phyloP scores from a whole-genome alignment of 164 flowering plant genomes.

The Magnolia changhungtana region DNA sequence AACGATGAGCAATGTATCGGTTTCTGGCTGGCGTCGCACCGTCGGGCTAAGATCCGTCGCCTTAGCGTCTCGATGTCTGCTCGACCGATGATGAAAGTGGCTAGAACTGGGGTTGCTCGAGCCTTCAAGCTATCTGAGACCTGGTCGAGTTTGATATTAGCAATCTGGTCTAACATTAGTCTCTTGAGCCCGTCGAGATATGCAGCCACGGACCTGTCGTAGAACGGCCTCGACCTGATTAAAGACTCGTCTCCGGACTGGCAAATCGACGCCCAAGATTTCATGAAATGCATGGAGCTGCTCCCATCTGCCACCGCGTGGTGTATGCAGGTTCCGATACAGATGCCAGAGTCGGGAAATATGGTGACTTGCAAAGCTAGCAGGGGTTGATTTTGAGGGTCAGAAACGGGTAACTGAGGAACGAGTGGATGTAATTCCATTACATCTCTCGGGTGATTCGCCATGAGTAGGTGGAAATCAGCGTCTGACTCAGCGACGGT shows the following conservation, averaged over 20 bases:
- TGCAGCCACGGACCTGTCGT: constrained; percentile 5
- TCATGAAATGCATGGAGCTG: constrained; percentile 11
- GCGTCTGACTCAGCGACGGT: constrained; percentile 15
- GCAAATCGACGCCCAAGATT: constrained; percentile 18
- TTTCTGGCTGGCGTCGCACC: neutral
- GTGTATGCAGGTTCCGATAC: constrained; percentile 6
- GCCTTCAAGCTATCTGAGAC: neutral
- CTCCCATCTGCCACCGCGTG: constrained; percentile 13
- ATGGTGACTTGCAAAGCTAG: constrained; percentile 18
- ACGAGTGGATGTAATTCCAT: constrained; percentile 9
- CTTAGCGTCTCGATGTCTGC: neutral
- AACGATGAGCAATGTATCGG: constrained; percentile 26
- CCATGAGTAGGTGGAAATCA: constrained; percentile 4
- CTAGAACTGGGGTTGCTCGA: neutral
- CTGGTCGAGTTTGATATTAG: too few relatives aligned
- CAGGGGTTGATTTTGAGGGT: constrained; percentile 1
- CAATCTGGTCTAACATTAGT: neutral
- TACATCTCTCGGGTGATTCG: neutral
- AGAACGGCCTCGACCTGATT: neutral
- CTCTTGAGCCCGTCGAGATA: constrained; percentile 21
- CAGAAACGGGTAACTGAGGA: constrained; percentile 1
- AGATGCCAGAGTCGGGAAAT: constrained; percentile 19
- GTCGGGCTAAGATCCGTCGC: neutral
- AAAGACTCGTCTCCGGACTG: constrained; percentile 2
- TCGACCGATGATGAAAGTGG: neutral